Percentiles rank a stretch among this genome's conserved stretches.
These are phyloP conservation scores for Filosporella fistucella DNA, from an alignment of 495 filamentous ascomycete genomes.

Conservation along the genomic window DNA sequence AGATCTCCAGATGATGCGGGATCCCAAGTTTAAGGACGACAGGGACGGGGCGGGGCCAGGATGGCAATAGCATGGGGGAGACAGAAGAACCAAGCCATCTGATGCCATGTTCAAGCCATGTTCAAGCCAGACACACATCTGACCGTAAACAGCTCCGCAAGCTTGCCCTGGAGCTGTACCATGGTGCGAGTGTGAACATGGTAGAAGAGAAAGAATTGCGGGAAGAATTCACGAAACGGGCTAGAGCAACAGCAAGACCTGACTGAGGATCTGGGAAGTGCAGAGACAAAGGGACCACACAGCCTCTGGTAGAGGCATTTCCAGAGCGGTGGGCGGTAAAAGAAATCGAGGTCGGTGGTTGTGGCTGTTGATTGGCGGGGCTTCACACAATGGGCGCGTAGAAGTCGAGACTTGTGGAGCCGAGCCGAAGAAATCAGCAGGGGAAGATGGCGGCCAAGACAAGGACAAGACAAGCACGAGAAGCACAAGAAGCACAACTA, in stretches of 20 bases:
- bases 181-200: background rate
- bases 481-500: background rate
- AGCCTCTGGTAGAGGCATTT: background rate
- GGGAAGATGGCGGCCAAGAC: background rate
- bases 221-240: background rate
- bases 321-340: slow-evolving; percentile 1
- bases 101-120: slow-evolving; percentile 4
- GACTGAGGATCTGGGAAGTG: background rate
- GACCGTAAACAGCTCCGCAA: background rate
- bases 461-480: background rate
- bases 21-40: slow-evolving; percentile 22
- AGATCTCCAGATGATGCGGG: slow-evolving; percentile 17
- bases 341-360: background rate
- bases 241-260: background rate
- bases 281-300: no score
- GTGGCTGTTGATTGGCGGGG: slow-evolving; percentile 1
- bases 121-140: no score
- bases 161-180: background rate
- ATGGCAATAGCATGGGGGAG: background rate
- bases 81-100: background rate
- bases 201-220: background rate
- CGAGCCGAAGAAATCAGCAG: background rate
- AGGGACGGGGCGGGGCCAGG: background rate
- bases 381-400: slow-evolving; percentile 6
- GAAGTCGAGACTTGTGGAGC: background rate